Base-by-base conservation (phyloP, 805 yeast species). In the Sugiyamaella chiloensis region DNA sequence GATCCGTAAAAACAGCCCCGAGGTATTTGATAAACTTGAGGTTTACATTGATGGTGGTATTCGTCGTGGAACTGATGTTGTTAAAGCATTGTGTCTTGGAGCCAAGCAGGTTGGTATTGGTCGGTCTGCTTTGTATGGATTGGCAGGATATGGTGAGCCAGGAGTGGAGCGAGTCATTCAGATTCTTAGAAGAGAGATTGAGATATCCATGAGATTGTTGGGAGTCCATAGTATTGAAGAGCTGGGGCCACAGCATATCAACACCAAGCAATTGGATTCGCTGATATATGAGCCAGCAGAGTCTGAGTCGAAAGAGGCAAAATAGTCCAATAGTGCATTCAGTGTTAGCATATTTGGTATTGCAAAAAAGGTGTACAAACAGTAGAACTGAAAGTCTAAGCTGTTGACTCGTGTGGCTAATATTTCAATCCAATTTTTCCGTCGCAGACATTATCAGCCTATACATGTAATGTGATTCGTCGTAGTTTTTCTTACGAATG, bases 21-120 rank as follows among this genome's bases (percentile, higher is more conserved):
- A 72, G 27, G 56, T 63, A 7, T 59, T 60, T 36, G 67, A 70
- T 16, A 73, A 74, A 45, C 66, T 80, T 37, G 82, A 80, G 48
- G 69, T 83, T 4, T 81, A 69, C 55, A 58, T 83, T 23, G 87
- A 83, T 60, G 87, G 88, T 37, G 87, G 87, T 19, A 71, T 83
- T 29, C 67, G 82, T 51, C 71, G 87, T 58, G 87, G 85, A 4
- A 72, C 84, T 4, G 88, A 82, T 62, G 64, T 83, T 9, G 60
- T 81, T 26, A 82, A 83, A 53, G 87, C 87, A 0, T 60, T 83
- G 6, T 78, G 84, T 48, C 68, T 82, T 1, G 88, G 87, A 5
- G 87, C 87, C 8, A 78, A 71, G 39, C 83, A 81, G 7, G 75
- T 71, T 3, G 87, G 87, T 0, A 60, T 83, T 24, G 86, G 87